A percentile compares a stretch with the other conserved stretches of the same genome.
These are phyloP conservation scores for Wallacemonas rigidus DNA, from an alignment of 208 protist genomes.

Conservation along the genomic window DNA sequence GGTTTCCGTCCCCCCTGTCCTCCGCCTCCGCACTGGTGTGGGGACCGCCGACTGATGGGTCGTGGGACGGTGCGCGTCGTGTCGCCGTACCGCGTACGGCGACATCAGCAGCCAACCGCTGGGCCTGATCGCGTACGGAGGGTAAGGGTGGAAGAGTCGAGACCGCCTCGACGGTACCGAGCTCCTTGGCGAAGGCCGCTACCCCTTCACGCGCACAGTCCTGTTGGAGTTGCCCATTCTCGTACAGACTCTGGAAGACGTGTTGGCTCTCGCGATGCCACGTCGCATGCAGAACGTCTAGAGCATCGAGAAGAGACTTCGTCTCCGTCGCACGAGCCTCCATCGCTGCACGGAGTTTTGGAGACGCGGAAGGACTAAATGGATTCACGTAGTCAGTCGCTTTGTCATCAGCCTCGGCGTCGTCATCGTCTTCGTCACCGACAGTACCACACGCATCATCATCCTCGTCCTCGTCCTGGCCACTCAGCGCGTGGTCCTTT, in stretches of 20 bases:
- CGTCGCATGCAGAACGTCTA: constrained; percentile 7
- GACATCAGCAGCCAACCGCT: not conserved
- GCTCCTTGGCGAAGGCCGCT: constrained; percentile 23
- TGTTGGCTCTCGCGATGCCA: not conserved
- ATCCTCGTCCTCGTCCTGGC: not conserved
- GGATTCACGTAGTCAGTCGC: constrained; percentile 1
- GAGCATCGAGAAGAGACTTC: not conserved
- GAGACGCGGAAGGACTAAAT: constrained; percentile 11
- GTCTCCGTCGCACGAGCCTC: constrained; percentile 11
- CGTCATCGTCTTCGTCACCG: not conserved
- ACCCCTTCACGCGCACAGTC: constrained; percentile 11
- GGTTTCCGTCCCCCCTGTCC: not conserved
- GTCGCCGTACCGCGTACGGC: not conserved
- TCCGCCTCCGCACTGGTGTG: too few relatives aligned
- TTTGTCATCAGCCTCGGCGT: not conserved
- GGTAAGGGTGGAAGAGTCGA: constrained; percentile 3
- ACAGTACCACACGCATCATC: not conserved
- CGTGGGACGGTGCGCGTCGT: not conserved
- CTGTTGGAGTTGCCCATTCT: constrained; percentile 17
- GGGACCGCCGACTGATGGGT: too few relatives aligned
- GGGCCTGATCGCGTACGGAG: constrained; percentile 4
- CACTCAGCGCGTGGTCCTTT: not conserved
- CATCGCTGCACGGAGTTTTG: not conserved
- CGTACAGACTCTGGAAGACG: constrained; percentile 11
- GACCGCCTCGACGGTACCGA: constrained; percentile 22